Evolutionary conservation across 176 grass and related monocot genomes (phyloP), one percentile per base, ranked within the genome.

Genomic region (Aegilops speltoides): DNA sequence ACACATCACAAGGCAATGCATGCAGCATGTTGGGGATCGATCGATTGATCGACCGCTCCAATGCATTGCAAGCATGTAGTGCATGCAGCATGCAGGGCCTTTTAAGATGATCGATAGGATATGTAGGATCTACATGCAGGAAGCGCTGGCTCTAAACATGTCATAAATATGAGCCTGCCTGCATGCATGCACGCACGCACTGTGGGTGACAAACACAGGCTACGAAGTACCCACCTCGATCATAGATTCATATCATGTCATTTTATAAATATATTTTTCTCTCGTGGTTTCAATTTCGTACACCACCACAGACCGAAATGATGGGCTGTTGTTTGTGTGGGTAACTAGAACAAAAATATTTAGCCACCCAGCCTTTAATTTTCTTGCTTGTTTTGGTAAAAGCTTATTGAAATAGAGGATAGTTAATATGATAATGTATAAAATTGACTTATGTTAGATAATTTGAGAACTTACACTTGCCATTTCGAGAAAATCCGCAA

Each of bases 121-220:
- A 52, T 76, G 73, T 76, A 70, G 76, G 80, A 90, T 84, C 79
- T 60, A 64, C 75, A 78, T 54, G 84, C 80, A 82, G 23, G 64
- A 82, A 48, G 79, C 79, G 73, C 45, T 85, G 87, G 71, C 56
- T 83, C 84, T 46, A 46, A 70, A 68, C 66, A 78, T 86, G 68
- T 73, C 87, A 90, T 98, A 90, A 98, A 95, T 98, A 85, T 71
- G 61, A 25, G 3, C 26, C 33, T 77, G 75, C 41, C 12, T 63
- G 78, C 84, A 28, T 73, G 77, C 87, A 34, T 73, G 73, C 87
- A 79, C 77, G 81, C 87, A 79, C 80, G 81, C 83, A 86, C 91
- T 75, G 83, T 86, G 85, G 75, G 46, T 84, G 89, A 93, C 90
- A 88, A 89, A 83, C 73, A 19, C 63, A 86, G 4, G 73, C 25